Conservation (phyloP, 768 basidiomycete genomes). For the Podaxis carcinomalis region DNA sequence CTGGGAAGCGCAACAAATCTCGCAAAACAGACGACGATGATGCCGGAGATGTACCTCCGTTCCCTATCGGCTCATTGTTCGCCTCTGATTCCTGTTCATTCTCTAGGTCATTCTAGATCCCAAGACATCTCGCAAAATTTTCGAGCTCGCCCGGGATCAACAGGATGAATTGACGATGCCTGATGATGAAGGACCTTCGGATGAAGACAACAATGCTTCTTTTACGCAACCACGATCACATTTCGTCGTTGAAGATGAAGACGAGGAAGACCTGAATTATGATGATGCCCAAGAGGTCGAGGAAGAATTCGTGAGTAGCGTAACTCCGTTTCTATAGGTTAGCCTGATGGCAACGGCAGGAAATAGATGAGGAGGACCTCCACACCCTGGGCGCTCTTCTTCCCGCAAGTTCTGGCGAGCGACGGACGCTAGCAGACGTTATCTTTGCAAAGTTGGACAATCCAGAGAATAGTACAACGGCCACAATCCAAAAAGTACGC, state of each 20-base stretch:
- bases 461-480: slow-evolving; percentile 47
- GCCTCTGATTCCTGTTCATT: slow-evolving; percentile 10
- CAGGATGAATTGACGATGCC: slow-evolving; percentile 80
- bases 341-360: slow-evolving; percentile 34
- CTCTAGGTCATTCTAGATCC: slow-evolving; percentile 67
- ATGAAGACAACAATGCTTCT: slow-evolving; percentile 33
- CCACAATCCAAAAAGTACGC: slow-evolving; percentile 55
- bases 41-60: slow-evolving; percentile 40
- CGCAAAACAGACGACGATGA: slow-evolving; percentile 47
- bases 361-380: slow-evolving; percentile 90
- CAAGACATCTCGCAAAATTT: slow-evolving; percentile 81
- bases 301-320: slow-evolving; percentile 51
- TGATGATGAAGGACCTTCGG: slow-evolving; percentile 45
- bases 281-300: slow-evolving; percentile 54
- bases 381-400: slow-evolving; percentile 79
- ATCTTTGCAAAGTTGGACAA: slow-evolving; percentile 91
- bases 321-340: background rate
- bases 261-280: slow-evolving; percentile 48
- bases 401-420: slow-evolving; percentile 69
- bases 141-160: slow-evolving; percentile 89
- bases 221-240: slow-evolving; percentile 27
- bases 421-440: slow-evolving; percentile 91
- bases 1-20: slow-evolving; percentile 70
- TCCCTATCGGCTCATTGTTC: slow-evolving; percentile 8
- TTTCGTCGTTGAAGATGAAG: slow-evolving; percentile 48